These are phyloP conservation scores for Plasmopara viticola DNA, from an alignment of 352 stramenopile species.

Conservation along the genomic window DNA sequence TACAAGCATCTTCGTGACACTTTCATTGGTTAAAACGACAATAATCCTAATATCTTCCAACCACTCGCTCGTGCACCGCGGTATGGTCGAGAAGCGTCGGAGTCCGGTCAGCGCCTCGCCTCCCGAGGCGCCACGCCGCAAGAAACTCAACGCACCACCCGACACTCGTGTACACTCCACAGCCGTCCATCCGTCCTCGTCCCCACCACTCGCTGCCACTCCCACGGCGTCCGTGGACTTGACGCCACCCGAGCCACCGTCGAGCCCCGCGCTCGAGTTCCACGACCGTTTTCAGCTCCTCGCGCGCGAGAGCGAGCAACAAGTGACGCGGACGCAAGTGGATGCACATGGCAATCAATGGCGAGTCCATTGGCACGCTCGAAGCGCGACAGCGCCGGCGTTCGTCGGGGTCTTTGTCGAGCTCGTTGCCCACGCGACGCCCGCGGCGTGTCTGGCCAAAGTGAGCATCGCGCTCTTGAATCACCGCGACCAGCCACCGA, in stretches of 20 bases:
- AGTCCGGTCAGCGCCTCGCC: constrained; percentile 23
- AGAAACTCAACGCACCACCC: constrained; percentile 20
- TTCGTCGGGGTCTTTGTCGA: constrained; percentile 60
- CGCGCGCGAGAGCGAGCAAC: constrained; percentile 19
- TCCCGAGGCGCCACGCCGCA: constrained; percentile 16
- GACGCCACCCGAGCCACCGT: not conserved
- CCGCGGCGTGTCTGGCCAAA: constrained; percentile 10
- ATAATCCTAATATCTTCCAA: constrained; percentile 19
- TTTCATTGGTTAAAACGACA: constrained; percentile 25
- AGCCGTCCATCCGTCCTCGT: constrained; percentile 5
- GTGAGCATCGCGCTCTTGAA: constrained; percentile 46
- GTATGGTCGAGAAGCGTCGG: constrained; percentile 49
- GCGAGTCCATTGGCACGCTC: constrained; percentile 62
- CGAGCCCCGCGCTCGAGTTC: constrained; percentile 19
- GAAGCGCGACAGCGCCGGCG: constrained; percentile 34
- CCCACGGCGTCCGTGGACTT: constrained; percentile 2
- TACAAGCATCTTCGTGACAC: not conserved
- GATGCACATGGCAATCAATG: constrained; percentile 42
- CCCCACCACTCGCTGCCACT: constrained; percentile 1
- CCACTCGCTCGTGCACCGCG: too few species aligned
- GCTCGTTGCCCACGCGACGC: constrained; percentile 26
- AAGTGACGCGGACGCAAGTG: constrained; percentile 24
- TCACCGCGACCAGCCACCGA: constrained; percentile 16
- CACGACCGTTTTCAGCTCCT: constrained; percentile 39
- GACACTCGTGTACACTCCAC: constrained; percentile 9